Evolutionary conservation across 23 red algal species (phyloP).

Genomic region (Pyropia haitanensis): DNA sequence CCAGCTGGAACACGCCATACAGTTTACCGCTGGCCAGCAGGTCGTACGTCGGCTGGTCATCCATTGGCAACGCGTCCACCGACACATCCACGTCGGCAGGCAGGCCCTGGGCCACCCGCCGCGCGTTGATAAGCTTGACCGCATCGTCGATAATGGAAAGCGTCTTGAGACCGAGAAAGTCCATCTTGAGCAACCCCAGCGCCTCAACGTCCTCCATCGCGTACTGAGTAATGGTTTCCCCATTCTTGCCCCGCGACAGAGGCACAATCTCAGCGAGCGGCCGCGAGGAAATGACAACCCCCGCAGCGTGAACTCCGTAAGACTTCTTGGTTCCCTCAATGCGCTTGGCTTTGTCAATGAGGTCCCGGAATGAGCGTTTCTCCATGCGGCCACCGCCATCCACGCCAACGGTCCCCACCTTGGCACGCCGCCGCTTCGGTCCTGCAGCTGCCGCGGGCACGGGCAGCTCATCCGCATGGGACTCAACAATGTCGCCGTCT

Average conservation of each 20-base stretch:
- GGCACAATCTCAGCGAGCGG: conserved; percentile 82
- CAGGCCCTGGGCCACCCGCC: not conserved
- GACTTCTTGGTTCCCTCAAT: conserved; percentile 91
- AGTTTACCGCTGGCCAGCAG: conserved; percentile 63
- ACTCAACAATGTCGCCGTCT: not conserved
- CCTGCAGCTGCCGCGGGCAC: too few species aligned
- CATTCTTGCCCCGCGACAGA: conserved; percentile 66
- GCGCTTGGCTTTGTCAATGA: conserved; percentile 53
- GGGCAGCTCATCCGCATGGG: not conserved
- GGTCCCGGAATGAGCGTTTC: too few species aligned
- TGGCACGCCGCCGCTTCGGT: too few species aligned
- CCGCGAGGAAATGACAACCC: conserved; percentile 78
- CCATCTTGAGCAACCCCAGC: conserved; percentile 95
- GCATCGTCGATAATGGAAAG: conserved; percentile 79
- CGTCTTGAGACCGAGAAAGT: conserved; percentile 87
- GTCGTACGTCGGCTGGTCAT: conserved; percentile 72
- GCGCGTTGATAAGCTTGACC: conserved; percentile 27
- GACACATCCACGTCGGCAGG: conserved; percentile 38
- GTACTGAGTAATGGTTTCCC: conserved; percentile 95
- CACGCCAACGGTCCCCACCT: too few species aligned
- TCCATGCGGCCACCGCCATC: too few species aligned
- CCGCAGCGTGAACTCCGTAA: conserved; percentile 93
- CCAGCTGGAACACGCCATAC: conserved; percentile 91
- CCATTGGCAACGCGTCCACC: conserved; percentile 43
- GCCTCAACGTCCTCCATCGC: conserved; percentile 95